These are phyloP conservation scores for Astrocystis sublimbata DNA, from an alignment of 495 filamentous ascomycete species.

Conservation along the genomic window DNA sequence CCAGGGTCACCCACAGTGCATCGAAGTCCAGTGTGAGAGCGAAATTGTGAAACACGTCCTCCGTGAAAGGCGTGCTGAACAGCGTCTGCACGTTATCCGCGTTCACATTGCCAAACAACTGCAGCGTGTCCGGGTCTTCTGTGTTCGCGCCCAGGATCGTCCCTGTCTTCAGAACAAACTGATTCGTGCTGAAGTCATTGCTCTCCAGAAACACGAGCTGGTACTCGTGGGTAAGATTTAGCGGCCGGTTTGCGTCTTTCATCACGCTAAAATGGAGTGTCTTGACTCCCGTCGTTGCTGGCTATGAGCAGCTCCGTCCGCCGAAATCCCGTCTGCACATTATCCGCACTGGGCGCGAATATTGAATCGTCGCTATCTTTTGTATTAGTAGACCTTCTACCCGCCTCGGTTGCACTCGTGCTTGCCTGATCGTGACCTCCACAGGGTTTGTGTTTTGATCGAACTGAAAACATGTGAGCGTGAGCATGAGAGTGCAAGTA, in stretches of 20 bases:
- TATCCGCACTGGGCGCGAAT: slow-evolving; percentile 32
- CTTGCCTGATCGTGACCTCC: slow-evolving; percentile 34
- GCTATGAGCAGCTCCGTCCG: slow-evolving; percentile 48
- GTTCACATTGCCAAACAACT: slow-evolving; percentile 44
- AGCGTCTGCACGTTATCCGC: slow-evolving; percentile 33
- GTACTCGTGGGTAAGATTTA: slow-evolving; percentile 55
- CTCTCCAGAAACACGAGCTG: slow-evolving; percentile 52
- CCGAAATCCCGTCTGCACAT: slow-evolving; percentile 49
- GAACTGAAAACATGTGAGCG: slow-evolving; percentile 26
- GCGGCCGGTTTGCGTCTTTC: slow-evolving; percentile 41
- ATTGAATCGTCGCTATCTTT: slow-evolving; percentile 46
- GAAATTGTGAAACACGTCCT: slow-evolving; percentile 48
- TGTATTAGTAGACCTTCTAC: slow-evolving; percentile 9
- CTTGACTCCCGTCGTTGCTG: slow-evolving; percentile 48
- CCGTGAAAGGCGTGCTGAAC: slow-evolving; percentile 42
- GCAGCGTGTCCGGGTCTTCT: slow-evolving; percentile 33
- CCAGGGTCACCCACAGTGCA: slow-evolving; percentile 32
- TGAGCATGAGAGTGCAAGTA: not conserved
- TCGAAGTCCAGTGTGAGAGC: slow-evolving; percentile 48
- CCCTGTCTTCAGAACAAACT: slow-evolving; percentile 52
- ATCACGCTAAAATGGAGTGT: slow-evolving; percentile 52
- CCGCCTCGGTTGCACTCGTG: not conserved
- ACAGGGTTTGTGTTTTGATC: slow-evolving; percentile 32
- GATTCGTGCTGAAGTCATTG: slow-evolving; percentile 49
- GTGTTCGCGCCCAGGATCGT: slow-evolving; percentile 36